Evolutionary conservation across 495 filamentous ascomycete genomes (phyloP), one percentile per base, ranked within the genome.

Genomic region (Arthonia radiata): DNA sequence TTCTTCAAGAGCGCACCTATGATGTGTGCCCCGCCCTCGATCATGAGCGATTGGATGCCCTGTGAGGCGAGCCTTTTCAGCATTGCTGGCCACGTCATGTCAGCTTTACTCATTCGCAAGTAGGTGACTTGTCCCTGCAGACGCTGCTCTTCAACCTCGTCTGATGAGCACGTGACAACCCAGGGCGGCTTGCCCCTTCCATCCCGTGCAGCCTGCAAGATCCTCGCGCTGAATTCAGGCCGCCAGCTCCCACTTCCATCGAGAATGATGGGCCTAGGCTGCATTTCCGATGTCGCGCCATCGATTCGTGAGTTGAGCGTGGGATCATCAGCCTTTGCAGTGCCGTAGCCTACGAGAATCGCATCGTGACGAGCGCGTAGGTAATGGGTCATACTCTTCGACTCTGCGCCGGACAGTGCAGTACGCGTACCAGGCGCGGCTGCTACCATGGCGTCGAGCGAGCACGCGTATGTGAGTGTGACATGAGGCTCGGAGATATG

Each of bases 361-460:
- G 76, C 79, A 34, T 77, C 67, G 47, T 94, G 81, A 8, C 58
- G 59, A 4, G 66, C 65, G 30, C 82, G 73, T 11, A 94, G 59
- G 44, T 71, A 79, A 44, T 94, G 82, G 1, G 82, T 92, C 71
- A 94, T 79, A 27, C 72, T 57, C 44, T 91, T 92, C 9, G 78
- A 69, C 36, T 67, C 55, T 1, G 67, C 64, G 15, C 81, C 79
- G 4, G 82, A 92, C 4, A 92, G 61, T 0, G 59, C 49, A 2
- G 81, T 92, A 35, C 69, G 74, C 32, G 61, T 56, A 10, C 79
- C 78, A 0, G 76, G 74, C 0, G 64, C 53, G 9, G 83, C 57
- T 6, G 78, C 63, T 28, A 94, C 53, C 23, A 64, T 61, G 6
- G 70, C 71, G 45, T 93, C 82, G 42, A 93, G 69, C 4, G 81